Percentiles rank a stretch among this genome's conserved stretches.
These are phyloP conservation scores for Podospora pseudopauciseta DNA, from an alignment of 495 filamentous ascomycete species.

Conservation along the genomic window DNA sequence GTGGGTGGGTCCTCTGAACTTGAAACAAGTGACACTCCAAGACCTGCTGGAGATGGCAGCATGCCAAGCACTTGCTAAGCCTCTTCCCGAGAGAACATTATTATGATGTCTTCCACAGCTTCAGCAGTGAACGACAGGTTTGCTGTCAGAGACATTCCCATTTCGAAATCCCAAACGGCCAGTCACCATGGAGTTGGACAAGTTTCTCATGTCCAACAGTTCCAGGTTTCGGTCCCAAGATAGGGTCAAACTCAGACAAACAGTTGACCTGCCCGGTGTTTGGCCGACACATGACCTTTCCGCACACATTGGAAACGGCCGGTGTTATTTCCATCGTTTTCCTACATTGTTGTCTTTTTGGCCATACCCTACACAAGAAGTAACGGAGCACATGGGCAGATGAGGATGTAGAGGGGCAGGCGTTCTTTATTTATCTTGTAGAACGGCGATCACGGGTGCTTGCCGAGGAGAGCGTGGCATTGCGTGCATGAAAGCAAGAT, in stretches of 20 bases:
- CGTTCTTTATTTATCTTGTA: background rate
- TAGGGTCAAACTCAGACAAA: background rate
- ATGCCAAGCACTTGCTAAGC: background rate
- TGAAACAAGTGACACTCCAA: background rate
- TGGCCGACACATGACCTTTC: background rate
- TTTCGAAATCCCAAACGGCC: background rate
- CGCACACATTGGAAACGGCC: background rate
- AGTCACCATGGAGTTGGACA: background rate
- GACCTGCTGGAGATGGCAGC: background rate
- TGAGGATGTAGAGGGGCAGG: background rate
- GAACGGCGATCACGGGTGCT: background rate
- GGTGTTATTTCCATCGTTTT: background rate
- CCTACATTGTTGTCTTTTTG: background rate
- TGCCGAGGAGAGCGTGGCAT: background rate
- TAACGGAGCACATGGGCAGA: background rate
- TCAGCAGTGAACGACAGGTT: background rate
- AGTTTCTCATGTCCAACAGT: background rate
- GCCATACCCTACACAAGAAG: background rate
- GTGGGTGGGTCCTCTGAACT: slow-evolving; percentile 1
- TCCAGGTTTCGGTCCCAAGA: background rate
- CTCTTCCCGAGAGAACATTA: background rate
- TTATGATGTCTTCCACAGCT: background rate
- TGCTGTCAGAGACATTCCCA: background rate
- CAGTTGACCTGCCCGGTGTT: background rate
- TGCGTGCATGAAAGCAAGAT: background rate